Conservation (phyloP, 768 basidiomycete genomes). For the Boletus vinaceobasis region DNA sequence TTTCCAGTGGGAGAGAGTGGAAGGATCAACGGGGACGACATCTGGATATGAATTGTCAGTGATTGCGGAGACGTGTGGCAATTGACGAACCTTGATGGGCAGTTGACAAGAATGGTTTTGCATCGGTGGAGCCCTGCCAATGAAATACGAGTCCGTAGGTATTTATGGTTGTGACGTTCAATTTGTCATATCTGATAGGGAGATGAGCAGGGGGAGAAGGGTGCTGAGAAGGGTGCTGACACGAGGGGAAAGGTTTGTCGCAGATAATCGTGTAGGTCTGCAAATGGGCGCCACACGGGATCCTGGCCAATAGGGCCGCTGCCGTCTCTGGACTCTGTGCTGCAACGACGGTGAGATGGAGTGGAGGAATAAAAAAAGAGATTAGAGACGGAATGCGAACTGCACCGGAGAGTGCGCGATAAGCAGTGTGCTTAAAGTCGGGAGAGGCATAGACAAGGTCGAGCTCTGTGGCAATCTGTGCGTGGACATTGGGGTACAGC, state of each 20-base stretch:
- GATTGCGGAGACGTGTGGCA: not conserved
- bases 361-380: conserved; percentile 23
- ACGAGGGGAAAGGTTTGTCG: not conserved
- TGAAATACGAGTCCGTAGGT: not conserved
- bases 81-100: not conserved
- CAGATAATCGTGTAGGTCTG: not conserved
- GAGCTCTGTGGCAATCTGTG: conserved; percentile 26
- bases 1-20: not conserved
- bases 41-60: not conserved
- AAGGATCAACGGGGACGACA: not conserved
- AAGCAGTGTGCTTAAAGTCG: conserved; percentile 30
- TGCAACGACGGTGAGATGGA: not conserved
- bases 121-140: not conserved
- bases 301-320: not conserved
- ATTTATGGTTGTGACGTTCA: not conserved
- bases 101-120: not conserved
- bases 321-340: not conserved
- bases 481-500: conserved; percentile 27
- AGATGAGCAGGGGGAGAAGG: not conserved
- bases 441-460: conserved; percentile 27
- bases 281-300: not conserved
- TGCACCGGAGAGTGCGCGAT: conserved; percentile 33
- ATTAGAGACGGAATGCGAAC: conserved; percentile 36
- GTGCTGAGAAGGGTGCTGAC: not conserved
- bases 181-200: not conserved